phyloP scores from a whole-genome alignment of 2,329 filamentous ascomycete genomes.

The Exophiala sp. region DNA sequence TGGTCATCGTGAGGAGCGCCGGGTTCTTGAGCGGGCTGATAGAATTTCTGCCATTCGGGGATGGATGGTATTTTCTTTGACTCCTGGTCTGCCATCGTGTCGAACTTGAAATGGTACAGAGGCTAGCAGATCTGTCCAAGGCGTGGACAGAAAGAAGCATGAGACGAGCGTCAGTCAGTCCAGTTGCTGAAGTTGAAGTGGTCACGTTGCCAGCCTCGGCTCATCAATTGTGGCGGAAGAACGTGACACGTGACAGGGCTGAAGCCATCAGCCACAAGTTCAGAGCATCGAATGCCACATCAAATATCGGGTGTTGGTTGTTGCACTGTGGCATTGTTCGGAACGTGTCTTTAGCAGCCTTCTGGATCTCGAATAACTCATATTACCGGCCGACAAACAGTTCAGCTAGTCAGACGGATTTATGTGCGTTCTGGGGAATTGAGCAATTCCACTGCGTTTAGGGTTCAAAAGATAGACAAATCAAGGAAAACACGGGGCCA shows the following conservation, averaged over 20 bases:
- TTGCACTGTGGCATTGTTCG: not conserved
- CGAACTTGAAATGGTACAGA: not conserved
- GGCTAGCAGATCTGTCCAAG: not conserved
- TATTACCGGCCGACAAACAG: too few relatives aligned
- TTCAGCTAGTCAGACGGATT: too few relatives aligned
- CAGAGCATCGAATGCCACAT: not conserved
- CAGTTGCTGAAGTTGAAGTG: not conserved
- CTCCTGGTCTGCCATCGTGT: conserved; percentile 33
- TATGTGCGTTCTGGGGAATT: too few relatives aligned
- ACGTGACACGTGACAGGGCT: not conserved
- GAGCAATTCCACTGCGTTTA: too few relatives aligned
- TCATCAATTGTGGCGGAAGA: not conserved
- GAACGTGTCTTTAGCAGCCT: not conserved
- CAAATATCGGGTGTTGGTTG: not conserved
- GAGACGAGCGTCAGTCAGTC: not conserved
- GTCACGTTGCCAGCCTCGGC: not conserved
- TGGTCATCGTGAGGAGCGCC: conserved; percentile 26
- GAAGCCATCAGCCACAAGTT: conserved; percentile 6
- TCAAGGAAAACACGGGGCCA: not conserved
- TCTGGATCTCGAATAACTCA: too few relatives aligned
- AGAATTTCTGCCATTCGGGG: conserved; percentile 37
- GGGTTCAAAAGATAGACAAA: not conserved
- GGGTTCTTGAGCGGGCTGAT: conserved; percentile 36
- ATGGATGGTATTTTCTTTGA: conserved; percentile 34
- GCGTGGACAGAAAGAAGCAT: not conserved